Percentiles rank a stretch among this genome's conserved stretches.
These are phyloP conservation scores for Persicaria maculosa DNA, from an alignment of 148 eudicot genomes.

Conservation along the genomic window DNA sequence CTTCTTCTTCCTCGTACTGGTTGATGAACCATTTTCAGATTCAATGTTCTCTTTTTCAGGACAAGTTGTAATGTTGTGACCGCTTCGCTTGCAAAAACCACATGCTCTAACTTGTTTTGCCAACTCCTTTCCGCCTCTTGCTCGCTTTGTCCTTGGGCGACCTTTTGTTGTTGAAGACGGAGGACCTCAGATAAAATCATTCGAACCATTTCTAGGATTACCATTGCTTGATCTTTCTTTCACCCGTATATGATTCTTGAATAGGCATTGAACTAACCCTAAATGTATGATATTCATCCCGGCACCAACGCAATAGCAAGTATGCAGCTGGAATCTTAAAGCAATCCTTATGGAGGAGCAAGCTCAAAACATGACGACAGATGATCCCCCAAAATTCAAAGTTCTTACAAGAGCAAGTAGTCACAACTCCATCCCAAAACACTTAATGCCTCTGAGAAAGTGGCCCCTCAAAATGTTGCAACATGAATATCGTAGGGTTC, in stretches of 20 bases:
- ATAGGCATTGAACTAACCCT: background rate
- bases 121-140: background rate
- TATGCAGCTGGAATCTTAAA: background rate
- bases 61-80: background rate
- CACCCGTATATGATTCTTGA: background rate
- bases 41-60: background rate
- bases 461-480: background rate
- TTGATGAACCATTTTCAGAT: background rate
- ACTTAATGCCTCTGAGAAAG: background rate
- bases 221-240: background rate
- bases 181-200: background rate
- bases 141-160: background rate
- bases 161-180: background rate
- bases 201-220: background rate
- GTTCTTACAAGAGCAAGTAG: background rate
- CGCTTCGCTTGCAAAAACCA: background rate
- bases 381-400: slow-evolving; percentile 3
- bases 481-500: background rate
- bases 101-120: background rate
- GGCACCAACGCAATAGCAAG: background rate
- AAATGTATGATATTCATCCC: background rate
- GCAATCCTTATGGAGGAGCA: background rate
- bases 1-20: background rate
- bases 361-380: background rate
- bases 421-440: background rate